Evolutionary conservation across 2,329 filamentous ascomycete species (phyloP).

Genomic region (Diaporthe helianthi): DNA sequence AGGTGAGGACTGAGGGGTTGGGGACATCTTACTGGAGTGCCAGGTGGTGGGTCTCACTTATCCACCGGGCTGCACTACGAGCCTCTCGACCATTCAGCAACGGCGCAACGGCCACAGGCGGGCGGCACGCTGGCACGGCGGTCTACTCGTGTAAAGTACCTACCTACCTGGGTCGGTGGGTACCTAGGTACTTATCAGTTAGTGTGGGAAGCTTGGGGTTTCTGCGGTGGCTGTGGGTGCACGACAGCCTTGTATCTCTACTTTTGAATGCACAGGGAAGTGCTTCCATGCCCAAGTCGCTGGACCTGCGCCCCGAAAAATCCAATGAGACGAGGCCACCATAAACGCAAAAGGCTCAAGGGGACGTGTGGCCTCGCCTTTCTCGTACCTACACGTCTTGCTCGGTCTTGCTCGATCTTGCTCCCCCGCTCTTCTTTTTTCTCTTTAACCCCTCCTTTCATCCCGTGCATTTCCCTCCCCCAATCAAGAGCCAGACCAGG

Average conservation of each 20-base stretch:
- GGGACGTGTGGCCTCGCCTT: background rate
- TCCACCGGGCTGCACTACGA: background rate
- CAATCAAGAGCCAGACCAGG: constrained; percentile 12
- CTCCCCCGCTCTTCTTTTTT: background rate
- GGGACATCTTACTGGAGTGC: no score
- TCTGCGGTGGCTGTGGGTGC: background rate
- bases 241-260: constrained; percentile 20
- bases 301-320: constrained; percentile 1
- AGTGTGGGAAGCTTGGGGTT: constrained; percentile 20
- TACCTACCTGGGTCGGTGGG: no score
- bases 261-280: background rate
- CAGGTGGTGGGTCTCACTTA: no score
- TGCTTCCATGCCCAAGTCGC: background rate
- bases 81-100: constrained; percentile 11
- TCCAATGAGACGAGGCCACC: constrained; percentile 22
- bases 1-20: constrained; percentile 1
- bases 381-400: background rate
- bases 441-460: background rate
- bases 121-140: constrained; percentile 15
- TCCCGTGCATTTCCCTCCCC: background rate
- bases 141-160: constrained; percentile 14
- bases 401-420: background rate
- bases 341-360: background rate
- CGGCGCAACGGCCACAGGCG: constrained; percentile 12
- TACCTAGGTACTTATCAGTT: no score